These are phyloP conservation scores for Trypanosoma conorhini DNA, from an alignment of 208 protist species.

Conservation along the genomic window DNA sequence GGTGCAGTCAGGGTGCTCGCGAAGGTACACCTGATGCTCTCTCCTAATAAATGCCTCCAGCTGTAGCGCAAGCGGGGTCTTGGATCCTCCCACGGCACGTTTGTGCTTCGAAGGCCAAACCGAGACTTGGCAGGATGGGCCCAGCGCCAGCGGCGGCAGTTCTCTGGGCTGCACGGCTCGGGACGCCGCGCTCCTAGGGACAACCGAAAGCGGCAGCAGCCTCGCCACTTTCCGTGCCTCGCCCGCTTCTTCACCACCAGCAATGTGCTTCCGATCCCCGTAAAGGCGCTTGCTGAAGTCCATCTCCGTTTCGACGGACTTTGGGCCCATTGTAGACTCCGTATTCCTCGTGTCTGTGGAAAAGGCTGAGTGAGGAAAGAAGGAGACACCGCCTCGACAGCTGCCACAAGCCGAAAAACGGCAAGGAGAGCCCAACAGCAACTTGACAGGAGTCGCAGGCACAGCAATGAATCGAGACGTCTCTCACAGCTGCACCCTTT, in stretches of 20 bases:
- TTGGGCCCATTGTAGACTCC: background rate
- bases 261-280: background rate
- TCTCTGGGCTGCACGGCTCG: background rate
- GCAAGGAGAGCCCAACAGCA: background rate
- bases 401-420: background rate
- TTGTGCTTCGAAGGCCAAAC: slow-evolving; percentile 19
- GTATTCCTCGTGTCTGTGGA: background rate
- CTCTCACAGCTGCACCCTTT: background rate
- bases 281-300: background rate
- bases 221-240: background rate
- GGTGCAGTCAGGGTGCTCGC: slow-evolving; percentile 61
- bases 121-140: slow-evolving; percentile 8
- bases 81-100: slow-evolving; percentile 29
- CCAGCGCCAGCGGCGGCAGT: slow-evolving; percentile 17
- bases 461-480: background rate
- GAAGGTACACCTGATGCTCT: slow-evolving; percentile 72
- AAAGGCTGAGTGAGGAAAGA: background rate
- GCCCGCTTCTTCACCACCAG: background rate
- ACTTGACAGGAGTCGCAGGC: background rate
- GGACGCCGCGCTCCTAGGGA: background rate
- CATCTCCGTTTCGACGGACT: slow-evolving; percentile 12
- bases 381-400: background rate
- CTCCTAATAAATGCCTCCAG: slow-evolving; percentile 83
- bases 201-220: background rate
- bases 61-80: slow-evolving; percentile 73